Percentiles rank a stretch among this genome's conserved stretches.
Evolutionary conservation across 2,329 filamentous ascomycete genomes (phyloP).

Genomic region (Didymella lethalis): DNA sequence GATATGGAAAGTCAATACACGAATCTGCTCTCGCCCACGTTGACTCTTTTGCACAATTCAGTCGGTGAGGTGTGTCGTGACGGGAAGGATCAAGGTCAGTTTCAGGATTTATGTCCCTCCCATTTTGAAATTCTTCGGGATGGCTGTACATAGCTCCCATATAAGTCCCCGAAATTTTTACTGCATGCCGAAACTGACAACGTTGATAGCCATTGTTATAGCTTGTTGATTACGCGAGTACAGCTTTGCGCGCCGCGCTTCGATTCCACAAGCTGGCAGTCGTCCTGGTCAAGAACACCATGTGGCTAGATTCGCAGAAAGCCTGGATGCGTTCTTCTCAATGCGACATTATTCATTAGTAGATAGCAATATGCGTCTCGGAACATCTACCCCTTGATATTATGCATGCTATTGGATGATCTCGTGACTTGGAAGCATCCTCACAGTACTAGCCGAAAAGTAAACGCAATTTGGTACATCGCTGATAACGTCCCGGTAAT

Average conservation of each 20-base stretch:
- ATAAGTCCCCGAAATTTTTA: too few relatives aligned
- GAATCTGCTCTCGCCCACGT: too few relatives aligned
- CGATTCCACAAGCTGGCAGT: neutral
- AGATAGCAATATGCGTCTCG: neutral
- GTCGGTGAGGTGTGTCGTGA: neutral
- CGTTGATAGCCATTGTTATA: neutral
- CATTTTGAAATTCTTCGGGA: too few relatives aligned
- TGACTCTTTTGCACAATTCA: too few relatives aligned
- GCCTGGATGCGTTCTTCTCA: neutral
- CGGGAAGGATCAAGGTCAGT: constrained; percentile 21
- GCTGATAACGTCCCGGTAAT: neutral
- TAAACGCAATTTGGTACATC: neutral
- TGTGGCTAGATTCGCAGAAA: neutral
- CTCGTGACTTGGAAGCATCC: neutral
- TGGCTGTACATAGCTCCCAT: too few relatives aligned
- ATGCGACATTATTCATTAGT: neutral
- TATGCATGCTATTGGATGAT: neutral
- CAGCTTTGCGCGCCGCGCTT: neutral
- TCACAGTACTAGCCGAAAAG: neutral
- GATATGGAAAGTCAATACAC: too few relatives aligned
- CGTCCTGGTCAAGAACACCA: neutral
- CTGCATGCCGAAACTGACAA: too few relatives aligned
- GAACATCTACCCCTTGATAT: neutral
- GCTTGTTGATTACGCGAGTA: neutral
- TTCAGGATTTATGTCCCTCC: constrained; percentile 13